Percentiles rank a stretch among this genome's conserved stretches.
phyloP scores from a whole-genome alignment of 441 rosid genomes.

The Gossypium lobatum region DNA sequence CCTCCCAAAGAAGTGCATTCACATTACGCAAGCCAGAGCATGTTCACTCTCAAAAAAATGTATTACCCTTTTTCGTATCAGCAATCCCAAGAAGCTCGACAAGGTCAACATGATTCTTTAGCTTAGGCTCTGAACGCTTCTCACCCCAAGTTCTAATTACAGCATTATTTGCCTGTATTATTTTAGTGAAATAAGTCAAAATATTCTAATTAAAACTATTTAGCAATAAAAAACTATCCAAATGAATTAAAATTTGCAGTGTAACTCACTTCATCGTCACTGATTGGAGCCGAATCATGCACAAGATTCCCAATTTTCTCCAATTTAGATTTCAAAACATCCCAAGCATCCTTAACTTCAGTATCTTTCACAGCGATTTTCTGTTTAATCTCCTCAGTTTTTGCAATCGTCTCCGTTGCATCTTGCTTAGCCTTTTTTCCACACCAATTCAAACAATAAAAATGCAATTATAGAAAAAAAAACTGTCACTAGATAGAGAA shows the following conservation, averaged over 20 bases:
- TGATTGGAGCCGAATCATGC: conserved; percentile 74
- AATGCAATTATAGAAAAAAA: background rate
- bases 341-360: conserved; percentile 59
- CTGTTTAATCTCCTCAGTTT: conserved; percentile 49
- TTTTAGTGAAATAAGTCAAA: background rate
- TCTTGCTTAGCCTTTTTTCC: conserved; percentile 43
- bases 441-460: background rate
- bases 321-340: conserved; percentile 46
- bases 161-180: conserved; percentile 59
- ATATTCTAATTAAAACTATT: background rate
- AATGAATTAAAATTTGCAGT: background rate
- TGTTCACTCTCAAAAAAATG: background rate
- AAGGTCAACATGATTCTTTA: conserved; percentile 86
- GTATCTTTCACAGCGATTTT: conserved; percentile 44
- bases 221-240: background rate
- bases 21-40: background rate
- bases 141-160: conserved; percentile 59
- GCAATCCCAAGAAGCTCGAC: conserved; percentile 83
- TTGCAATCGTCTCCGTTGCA: conserved; percentile 53
- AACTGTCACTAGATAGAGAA: background rate
- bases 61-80: conserved; percentile 63
- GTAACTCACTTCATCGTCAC: conserved; percentile 58
- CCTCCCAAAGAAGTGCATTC: background rate
- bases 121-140: conserved; percentile 45
- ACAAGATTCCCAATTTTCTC: conserved; percentile 70